Base-by-base conservation (phyloP, 306 rosid genomes). In the Lupinus albus region DNA sequence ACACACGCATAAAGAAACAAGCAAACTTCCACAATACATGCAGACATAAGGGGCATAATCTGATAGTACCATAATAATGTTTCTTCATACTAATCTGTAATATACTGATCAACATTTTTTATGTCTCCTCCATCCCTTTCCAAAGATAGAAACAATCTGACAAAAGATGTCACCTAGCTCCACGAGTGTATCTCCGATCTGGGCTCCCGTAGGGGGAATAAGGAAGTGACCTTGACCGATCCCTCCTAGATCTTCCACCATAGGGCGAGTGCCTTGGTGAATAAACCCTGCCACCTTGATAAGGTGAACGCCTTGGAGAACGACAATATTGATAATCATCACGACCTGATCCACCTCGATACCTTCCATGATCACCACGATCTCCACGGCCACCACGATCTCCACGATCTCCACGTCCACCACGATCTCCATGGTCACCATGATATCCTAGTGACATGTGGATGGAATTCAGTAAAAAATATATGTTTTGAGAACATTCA, bases 301-400 rank as follows among this genome's bases (percentile, higher is more conserved):
- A 86, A 6, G 99, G 97, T 4, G 97, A 88, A 54, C 82, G 94
- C 79, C 96, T 83, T 15, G 99, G 98, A 61, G 99, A 93, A 74
- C 94, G 79, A 20, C 89, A 88, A 65, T 83, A 78, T 1, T 78
- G 75, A 79, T 86, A 83, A 76, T 89, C 97, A 20, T 91, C 93
- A 54, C 95, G 97, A 25, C 97, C 87, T 57, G 82, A 78, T 18
- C 96, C 86, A 65, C 98, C 87, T n/a, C 81, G 88, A 56, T 79
- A 78, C n/a, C 88, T 76, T 9, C 85, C 88, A 0, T 82, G 80
- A 15, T 85, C 88, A 1, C 85, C 85, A 10, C 44, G 44, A 1
- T 38, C 44, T 1, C 79, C 85, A 5, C 77, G 80, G 58, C 54
- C 25, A 25, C 28, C 28, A 25, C 28, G 28, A n/a, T n/a, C n/a